Evolutionary conservation across 129 eudicot genomes (phyloP).

Genomic region (Apium graveolens): DNA sequence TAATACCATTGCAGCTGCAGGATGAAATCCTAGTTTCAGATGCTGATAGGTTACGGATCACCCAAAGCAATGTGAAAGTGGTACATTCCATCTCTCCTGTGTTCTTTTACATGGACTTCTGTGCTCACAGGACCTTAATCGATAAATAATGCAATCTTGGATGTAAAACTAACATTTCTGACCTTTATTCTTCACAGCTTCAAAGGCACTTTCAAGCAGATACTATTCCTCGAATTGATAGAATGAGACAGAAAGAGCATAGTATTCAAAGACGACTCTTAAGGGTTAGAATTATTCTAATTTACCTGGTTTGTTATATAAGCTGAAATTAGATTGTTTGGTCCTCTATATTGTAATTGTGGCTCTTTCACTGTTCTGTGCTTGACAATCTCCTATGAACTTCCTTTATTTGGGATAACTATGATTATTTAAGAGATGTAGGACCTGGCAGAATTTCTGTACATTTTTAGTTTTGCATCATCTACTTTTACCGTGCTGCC

Average conservation of each 20-base stretch:
- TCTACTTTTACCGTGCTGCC: not conserved
- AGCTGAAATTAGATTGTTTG: not conserved
- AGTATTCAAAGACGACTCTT: constrained; percentile 85
- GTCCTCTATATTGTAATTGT: not conserved
- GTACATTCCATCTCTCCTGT: constrained; percentile 28
- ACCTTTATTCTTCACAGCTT: constrained; percentile 42
- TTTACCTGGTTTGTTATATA: constrained; percentile 3
- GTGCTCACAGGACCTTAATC: not conserved
- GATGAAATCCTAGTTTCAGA: constrained; percentile 91
- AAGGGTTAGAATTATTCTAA: constrained; percentile 44
- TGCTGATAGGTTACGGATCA: constrained; percentile 79
- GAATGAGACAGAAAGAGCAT: constrained; percentile 89
- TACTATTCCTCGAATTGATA: constrained; percentile 82
- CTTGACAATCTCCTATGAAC: not conserved
- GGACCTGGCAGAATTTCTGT: not conserved
- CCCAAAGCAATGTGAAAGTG: constrained; percentile 92
- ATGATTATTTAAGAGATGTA: not conserved
- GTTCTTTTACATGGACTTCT: not conserved
- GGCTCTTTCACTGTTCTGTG: constrained; percentile 1
- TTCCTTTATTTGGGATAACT: not conserved
- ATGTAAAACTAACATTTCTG: constrained; percentile 9
- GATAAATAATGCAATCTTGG: constrained; percentile 5
- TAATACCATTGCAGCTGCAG: constrained; percentile 56
- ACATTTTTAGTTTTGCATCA: not conserved
- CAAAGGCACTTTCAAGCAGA: constrained; percentile 98